These are phyloP conservation scores for Aspergillus ostianus DNA, from an alignment of 495 filamentous ascomycete species.

Conservation along the genomic window DNA sequence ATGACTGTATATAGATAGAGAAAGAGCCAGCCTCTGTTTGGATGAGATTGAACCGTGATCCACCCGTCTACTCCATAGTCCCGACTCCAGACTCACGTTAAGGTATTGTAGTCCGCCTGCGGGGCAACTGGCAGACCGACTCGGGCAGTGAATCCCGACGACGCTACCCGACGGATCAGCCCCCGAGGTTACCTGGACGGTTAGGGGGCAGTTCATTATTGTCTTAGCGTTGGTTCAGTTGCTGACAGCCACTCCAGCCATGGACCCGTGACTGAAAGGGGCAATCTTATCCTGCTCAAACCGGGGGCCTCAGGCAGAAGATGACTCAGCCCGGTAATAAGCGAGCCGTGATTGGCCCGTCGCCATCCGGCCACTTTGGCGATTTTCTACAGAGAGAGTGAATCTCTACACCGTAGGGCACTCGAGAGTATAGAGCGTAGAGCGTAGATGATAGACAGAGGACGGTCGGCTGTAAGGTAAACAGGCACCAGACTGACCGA, in stretches of 20 bases:
- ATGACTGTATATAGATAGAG: conserved; percentile 9
- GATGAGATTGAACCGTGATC: background rate
- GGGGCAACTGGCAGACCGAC: conserved; percentile 4
- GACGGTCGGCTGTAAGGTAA: no score
- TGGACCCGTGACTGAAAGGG: no score
- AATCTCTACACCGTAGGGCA: no score
- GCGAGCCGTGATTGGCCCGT: conserved; percentile 2
- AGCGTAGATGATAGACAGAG: background rate
- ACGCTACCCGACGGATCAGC: conserved; percentile 15
- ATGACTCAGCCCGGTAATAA: conserved; percentile 8
- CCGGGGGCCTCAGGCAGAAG: background rate
- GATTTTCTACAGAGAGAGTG: background rate
- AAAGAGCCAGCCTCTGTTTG: background rate
- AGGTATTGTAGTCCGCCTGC: conserved; percentile 4
- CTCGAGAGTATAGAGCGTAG: background rate
- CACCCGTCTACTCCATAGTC: conserved; percentile 14
- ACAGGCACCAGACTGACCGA: background rate
- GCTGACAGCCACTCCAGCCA: no score
- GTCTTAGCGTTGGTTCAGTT: no score
- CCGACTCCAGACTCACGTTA: conserved; percentile 1
- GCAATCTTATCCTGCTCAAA: background rate
- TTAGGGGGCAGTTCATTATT: background rate
- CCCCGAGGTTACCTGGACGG: conserved; percentile 3
- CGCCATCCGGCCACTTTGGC: conserved; percentile 6
- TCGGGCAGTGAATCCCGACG: conserved; percentile 16